Evolutionary conservation across 2,329 filamentous ascomycete species (phyloP).

Genomic region (Coniochaeta pulveracea): DNA sequence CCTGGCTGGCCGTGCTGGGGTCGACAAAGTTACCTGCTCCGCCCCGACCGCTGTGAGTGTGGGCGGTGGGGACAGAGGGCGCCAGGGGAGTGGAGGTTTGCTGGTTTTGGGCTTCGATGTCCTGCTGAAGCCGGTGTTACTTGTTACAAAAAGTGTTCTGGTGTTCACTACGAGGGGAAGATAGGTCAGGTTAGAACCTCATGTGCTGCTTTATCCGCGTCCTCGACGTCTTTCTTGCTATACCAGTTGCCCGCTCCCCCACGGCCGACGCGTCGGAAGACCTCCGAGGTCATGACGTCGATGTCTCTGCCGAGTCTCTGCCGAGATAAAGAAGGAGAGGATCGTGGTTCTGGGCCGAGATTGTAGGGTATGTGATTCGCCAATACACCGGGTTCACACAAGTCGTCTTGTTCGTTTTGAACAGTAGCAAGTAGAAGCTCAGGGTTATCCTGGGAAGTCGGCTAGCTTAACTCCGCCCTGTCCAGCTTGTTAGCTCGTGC

Average conservation of each 20-base stretch:
- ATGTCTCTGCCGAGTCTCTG: too few relatives aligned
- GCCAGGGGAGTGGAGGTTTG: constrained; percentile 5
- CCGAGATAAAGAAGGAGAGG: too few relatives aligned
- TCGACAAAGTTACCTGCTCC: constrained; percentile 50
- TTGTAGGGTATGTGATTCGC: too few relatives aligned
- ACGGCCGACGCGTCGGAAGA: constrained; percentile 41
- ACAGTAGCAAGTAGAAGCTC: too few relatives aligned
- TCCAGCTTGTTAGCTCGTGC: too few relatives aligned
- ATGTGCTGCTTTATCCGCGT: constrained; percentile 20
- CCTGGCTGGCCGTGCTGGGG: constrained; percentile 19
- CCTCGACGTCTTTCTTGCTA: constrained; percentile 37
- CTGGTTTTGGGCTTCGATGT: constrained; percentile 21
- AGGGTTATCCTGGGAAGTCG: too few relatives aligned
- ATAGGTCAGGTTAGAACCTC: constrained; percentile 4
- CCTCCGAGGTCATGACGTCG: too few relatives aligned
- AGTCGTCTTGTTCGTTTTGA: too few relatives aligned
- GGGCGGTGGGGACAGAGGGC: constrained; percentile 14
- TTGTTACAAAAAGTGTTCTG: background rate
- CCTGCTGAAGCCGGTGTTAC: constrained; percentile 9
- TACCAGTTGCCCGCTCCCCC: constrained; percentile 56
- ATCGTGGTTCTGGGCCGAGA: too few relatives aligned
- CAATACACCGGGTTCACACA: too few relatives aligned
- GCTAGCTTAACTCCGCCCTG: too few relatives aligned
- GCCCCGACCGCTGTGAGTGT: constrained; percentile 40
- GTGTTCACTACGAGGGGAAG: background rate